Evolutionary conservation across 225 moss, liverwort and hornwort species (phyloP).

Genomic region (Polytrichum commune): DNA sequence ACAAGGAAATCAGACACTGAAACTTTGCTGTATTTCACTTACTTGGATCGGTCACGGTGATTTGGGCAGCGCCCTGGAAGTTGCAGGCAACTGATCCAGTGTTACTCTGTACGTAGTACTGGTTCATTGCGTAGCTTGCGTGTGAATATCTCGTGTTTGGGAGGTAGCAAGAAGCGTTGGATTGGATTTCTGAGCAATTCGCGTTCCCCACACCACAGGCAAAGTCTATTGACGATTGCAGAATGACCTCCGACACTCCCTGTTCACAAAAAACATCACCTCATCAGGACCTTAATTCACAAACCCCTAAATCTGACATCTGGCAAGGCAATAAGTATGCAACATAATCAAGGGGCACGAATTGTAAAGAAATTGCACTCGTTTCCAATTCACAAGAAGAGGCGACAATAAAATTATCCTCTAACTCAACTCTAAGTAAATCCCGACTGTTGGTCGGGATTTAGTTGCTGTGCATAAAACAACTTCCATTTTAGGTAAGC

Average conservation of each 20-base stretch:
- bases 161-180: constrained; percentile 33
- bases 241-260: constrained; percentile 31
- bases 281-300: too few species aligned
- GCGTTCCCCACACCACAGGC: constrained; percentile 37
- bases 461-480: too few species aligned
- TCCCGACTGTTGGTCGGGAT: too few species aligned
- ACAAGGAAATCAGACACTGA: not conserved
- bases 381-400: too few species aligned
- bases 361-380: too few species aligned
- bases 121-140: constrained; percentile 45
- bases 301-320: too few species aligned
- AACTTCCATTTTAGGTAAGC: too few species aligned
- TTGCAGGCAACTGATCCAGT: constrained; percentile 32
- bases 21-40: constrained; percentile 4
- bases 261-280: constrained; percentile 1
- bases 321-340: too few species aligned
- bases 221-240: constrained; percentile 44
- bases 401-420: too few species aligned
- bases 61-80: constrained; percentile 39
- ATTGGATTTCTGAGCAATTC: constrained; percentile 31
- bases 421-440: too few species aligned
- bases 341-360: too few species aligned
- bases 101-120: constrained; percentile 34
- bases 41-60: constrained; percentile 48
- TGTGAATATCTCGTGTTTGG: constrained; percentile 44